Base-by-base conservation (phyloP, 108 stramenopile genomes). In the Schizochytrium sp. region DNA sequence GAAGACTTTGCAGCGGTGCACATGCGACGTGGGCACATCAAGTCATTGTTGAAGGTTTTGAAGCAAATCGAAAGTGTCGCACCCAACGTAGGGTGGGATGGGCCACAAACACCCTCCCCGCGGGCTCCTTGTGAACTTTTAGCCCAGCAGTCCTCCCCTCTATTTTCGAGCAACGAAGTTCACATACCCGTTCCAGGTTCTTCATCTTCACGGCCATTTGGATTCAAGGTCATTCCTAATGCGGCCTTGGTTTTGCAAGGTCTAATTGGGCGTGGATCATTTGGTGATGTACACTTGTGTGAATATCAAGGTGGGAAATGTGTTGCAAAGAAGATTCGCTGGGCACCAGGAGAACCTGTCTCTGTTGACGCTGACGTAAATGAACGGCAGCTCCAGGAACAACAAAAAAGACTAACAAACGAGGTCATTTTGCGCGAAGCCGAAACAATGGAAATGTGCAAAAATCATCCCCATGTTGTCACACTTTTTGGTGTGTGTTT, bases 141-240 rank as follows among this genome's bases (percentile, higher is more conserved):
- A 60, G n/a, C 19, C 19, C 19, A 17, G n/a, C 19, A n/a, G n/a
- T 60, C 59, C 59, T n/a, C 19, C 59, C 19, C 59, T 60, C 59
- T 60, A 60, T 60, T 60, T 19, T 60, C 19, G n/a, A 60, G n/a
- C 17, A 60, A 60, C 17, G n/a, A 19, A 17, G 59, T n/a, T 19
- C 59, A 19, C 59, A 17, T 19, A 60, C 17, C 59, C 19, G n/a
- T 60, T 60, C 19, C 59, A n/a, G 28, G 28, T 28, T 28, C 28
- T 28, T 28, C 28, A 28, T 28, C 28, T 60, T n/a, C 17, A 17
- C 17, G n/a, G 0, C 59, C 59, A 17, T n/a, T 60, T 60, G 83
- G 57, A 47, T 73, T 89, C 4, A 83, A 89, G 56, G 73, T 58
- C 44, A 89, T 89, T 72, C 57, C 76, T 56, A 56, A 89, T 47